Base-by-base conservation (phyloP, 2,329 filamentous ascomycete genomes). In the Alternaria arbusti region DNA sequence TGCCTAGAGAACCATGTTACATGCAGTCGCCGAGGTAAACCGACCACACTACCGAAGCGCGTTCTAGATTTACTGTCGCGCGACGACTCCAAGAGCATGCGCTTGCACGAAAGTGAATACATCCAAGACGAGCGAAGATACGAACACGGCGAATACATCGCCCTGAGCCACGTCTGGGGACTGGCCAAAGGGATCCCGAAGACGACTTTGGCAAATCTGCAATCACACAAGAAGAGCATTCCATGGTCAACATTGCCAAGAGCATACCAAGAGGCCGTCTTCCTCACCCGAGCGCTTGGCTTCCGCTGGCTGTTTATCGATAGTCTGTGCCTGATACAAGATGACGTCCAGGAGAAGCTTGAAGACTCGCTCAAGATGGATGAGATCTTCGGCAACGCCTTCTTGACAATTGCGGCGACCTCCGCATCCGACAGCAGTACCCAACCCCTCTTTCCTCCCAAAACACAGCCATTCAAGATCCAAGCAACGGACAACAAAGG, bases 261-360 rank as follows among this genome's bases (percentile, higher is more conserved):
- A 54, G 73, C 75, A 4, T 75, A 79, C 36, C 78, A 79, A 63
- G 75, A 81, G 54, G 77, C 78, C 8, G 62, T 80, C 7, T 57
- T 73, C 7, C 67, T 79, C n/a, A 78, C 79, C 3, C 69, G 74
- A 32, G 70, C 74, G 28, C 68, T 80, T n/a, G 77, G 77, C 4
- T 70, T 80, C 45, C 73, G 74, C 6, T 80, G 74, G 64, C 65
- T 81, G 1, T 81, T 78, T 73, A 76, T 80, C 36, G 79, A 81
- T 59, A 66, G 72, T 5, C 59, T 79, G 11, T 79, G 77, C 59
- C 67, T 79, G 1, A 28, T 78, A 12, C 77, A 79, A 59, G 74
- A 78, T 50, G 76, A 78, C 46, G 51, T 49, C 17, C 52, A 66
- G 8, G 69, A 77, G 17, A 78, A 72, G 55, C 63, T 73, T 8